phyloP scores from a whole-genome alignment of 179 eudicot genomes.

The Silene noctiflora region DNA sequence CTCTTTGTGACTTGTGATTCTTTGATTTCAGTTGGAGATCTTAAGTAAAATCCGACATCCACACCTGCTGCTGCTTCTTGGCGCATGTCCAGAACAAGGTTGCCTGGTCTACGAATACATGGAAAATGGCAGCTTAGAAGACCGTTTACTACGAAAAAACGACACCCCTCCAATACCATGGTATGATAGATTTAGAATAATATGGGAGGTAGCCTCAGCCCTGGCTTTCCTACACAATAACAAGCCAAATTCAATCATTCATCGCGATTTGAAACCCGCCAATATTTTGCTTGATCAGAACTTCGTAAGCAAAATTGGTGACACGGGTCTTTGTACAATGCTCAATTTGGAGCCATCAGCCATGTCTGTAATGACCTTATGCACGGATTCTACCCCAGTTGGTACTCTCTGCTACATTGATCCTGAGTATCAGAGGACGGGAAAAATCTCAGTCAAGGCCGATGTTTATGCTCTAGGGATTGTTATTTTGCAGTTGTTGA shows the following conservation, averaged over 20 bases:
- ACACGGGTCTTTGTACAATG: conserved; percentile 76
- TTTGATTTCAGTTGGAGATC: conserved; percentile 60
- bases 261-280: conserved; percentile 80
- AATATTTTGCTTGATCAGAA: conserved; percentile 75
- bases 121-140: conserved; percentile 85
- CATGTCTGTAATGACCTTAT: conserved; percentile 29
- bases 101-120: conserved; percentile 87
- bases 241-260: conserved; percentile 66
- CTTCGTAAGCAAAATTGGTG: conserved; percentile 82
- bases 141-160: conserved; percentile 43
- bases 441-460: conserved; percentile 56
- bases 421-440: conserved; percentile 82
- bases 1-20: not conserved
- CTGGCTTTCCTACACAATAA: conserved; percentile 71
- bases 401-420: conserved; percentile 85
- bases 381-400: conserved; percentile 55
- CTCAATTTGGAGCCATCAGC: conserved; percentile 35
- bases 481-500: conserved; percentile 63
- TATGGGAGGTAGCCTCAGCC: conserved; percentile 78
- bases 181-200: conserved; percentile 65
- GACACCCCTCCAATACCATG: conserved; percentile 58
- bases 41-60: conserved; percentile 77
- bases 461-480: conserved; percentile 83
- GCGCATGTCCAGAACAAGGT: conserved; percentile 66
- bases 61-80: conserved; percentile 68